A percentile compares a stretch with the other conserved stretches of the same genome.
These are phyloP conservation scores for Naganishia vaughanmartiniae DNA, from an alignment of 768 basidiomycete species.

Conservation along the genomic window DNA sequence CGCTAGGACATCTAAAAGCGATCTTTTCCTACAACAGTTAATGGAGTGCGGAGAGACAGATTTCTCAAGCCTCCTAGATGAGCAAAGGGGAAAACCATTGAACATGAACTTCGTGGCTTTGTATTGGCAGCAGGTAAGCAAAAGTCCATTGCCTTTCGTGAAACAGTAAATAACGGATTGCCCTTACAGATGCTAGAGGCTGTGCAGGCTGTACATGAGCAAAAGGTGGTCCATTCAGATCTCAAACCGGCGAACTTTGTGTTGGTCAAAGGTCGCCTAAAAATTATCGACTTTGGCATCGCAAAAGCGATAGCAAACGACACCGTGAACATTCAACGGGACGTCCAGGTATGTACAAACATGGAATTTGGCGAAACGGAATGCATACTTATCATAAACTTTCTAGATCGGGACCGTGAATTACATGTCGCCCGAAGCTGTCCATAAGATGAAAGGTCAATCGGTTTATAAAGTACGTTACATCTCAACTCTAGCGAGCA, in stretches of 20 bases:
- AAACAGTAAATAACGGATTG: neutral
- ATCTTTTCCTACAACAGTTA: constrained; percentile 54
- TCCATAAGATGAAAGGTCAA: constrained; percentile 70
- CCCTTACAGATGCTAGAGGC: constrained; percentile 87
- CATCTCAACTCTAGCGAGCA: neutral
- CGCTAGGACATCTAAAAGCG: neutral
- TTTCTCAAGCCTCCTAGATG: constrained; percentile 74
- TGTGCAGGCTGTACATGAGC: constrained; percentile 96
- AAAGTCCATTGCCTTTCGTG: neutral
- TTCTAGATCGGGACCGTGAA: constrained; percentile 89
- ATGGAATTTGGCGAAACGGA: constrained; percentile 1
- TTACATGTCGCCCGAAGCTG: constrained; percentile 98
- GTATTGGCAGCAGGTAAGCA: constrained; percentile 89
- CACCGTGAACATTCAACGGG: constrained; percentile 95
- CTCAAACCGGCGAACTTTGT: constrained; percentile 99
- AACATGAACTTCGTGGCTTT: constrained; percentile 93
- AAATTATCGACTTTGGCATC: constrained; percentile 99
- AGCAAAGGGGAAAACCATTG: constrained; percentile 76
- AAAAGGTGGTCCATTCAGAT: constrained; percentile 98
- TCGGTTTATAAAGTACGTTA: constrained; percentile 69
- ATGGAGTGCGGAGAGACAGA: constrained; percentile 98
- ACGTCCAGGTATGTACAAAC: constrained; percentile 69
- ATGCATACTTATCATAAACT: neutral
- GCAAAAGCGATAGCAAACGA: constrained; percentile 98
- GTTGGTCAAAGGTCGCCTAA: constrained; percentile 86